Conservation (phyloP, 139 green algal genomes). For the Pycnococcus provasolii region DNA sequence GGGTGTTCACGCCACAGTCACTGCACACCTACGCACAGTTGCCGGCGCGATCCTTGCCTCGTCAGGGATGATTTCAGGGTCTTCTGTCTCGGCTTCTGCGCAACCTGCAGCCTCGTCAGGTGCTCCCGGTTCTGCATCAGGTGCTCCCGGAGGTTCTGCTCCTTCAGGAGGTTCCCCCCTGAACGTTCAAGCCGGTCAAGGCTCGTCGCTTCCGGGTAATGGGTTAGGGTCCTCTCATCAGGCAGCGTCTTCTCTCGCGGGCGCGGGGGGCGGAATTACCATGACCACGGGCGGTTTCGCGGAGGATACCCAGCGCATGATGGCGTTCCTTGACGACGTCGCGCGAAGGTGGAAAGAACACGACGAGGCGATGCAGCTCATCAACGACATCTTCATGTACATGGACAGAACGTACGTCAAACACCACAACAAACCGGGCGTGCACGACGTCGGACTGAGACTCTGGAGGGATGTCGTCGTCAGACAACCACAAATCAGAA, state of each 20-base stretch:
- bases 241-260: too few relatives aligned
- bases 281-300: too few relatives aligned
- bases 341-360: slow-evolving; percentile 76
- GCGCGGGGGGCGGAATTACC: too few relatives aligned
- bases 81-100: too few relatives aligned
- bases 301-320: slow-evolving; percentile 44
- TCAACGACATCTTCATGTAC: slow-evolving; percentile 99
- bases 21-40: slow-evolving; percentile 56
- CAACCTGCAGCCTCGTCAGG: too few relatives aligned
- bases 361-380: slow-evolving; percentile 88
- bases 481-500: slow-evolving; percentile 18
- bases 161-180: too few relatives aligned
- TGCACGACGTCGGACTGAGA: slow-evolving; percentile 82
- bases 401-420: slow-evolving; percentile 95
- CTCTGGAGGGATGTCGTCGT: slow-evolving; percentile 85
- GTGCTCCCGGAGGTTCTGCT: too few relatives aligned
- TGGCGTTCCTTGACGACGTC: slow-evolving; percentile 76
- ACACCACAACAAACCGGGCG: slow-evolving; percentile 72
- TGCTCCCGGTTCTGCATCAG: too few relatives aligned
- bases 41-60: slow-evolving; percentile 44
- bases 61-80: too few relatives aligned
- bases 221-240: too few relatives aligned
- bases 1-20: slow-evolving; percentile 63
- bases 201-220: too few relatives aligned
- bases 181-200: too few relatives aligned